Percentiles rank a stretch among this genome's conserved stretches.
Conservation (phyloP, 371 early-diverging fungal species). For the Rhizomucor miehei region DNA sequence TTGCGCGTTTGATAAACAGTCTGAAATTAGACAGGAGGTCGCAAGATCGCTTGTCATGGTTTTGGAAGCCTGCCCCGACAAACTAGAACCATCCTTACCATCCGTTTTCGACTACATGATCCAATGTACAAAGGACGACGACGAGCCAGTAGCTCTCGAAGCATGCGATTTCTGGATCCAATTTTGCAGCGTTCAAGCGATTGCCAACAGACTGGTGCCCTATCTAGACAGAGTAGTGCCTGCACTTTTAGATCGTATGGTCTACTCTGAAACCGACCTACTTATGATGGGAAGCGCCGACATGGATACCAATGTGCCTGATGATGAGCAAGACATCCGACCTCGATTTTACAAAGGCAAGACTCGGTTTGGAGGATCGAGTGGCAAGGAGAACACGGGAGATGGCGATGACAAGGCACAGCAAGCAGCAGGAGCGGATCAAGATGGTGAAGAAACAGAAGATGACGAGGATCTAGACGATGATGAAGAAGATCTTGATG, state of each 20-base stretch:
- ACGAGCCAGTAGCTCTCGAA: conserved; percentile 85
- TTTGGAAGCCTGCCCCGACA: conserved; percentile 77
- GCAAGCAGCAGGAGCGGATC: conserved; percentile 10
- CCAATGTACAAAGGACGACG: conserved; percentile 74
- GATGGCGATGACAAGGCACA: not conserved
- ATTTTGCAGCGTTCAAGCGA: conserved; percentile 69
- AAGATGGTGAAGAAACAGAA: conserved; percentile 15
- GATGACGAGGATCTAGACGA: conserved; percentile 77
- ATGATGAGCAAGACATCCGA: conserved; percentile 79
- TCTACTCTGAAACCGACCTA: conserved; percentile 89
- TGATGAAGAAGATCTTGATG: conserved; percentile 84
- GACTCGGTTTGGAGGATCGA: not conserved
- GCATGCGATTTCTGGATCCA: conserved; percentile 97
- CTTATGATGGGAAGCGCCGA: conserved; percentile 68
- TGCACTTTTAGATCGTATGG: conserved; percentile 83
- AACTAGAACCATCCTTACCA: conserved; percentile 72
- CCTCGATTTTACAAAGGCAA: conserved; percentile 68
- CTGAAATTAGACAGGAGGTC: conserved; percentile 79
- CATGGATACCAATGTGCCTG: conserved; percentile 74
- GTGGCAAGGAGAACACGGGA: not conserved
- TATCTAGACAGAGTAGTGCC: conserved; percentile 77
- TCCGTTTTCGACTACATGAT: conserved; percentile 90
- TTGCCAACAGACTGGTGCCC: conserved; percentile 70
- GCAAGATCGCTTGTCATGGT: conserved; percentile 89
- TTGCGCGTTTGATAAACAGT: conserved; percentile 65